These are phyloP conservation scores for Ustilaginoidea virens DNA, from an alignment of 2,329 filamentous ascomycete genomes.

Conservation along the genomic window DNA sequence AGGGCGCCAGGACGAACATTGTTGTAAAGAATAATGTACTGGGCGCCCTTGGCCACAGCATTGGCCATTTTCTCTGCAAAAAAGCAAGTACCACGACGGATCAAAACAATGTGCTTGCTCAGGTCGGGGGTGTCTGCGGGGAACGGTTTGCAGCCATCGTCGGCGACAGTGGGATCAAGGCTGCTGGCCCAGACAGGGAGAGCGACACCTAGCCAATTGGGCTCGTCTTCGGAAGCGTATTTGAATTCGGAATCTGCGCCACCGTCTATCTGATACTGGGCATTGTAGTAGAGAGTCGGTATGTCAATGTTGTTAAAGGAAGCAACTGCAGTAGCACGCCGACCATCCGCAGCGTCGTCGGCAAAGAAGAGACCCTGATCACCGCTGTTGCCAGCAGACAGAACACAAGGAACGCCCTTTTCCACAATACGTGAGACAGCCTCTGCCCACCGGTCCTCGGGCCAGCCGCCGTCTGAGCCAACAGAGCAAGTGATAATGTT, in stretches of 20 bases:
- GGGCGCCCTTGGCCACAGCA: constrained; percentile 37
- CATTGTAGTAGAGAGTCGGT: constrained; percentile 25
- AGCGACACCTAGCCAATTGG: constrained; percentile 26
- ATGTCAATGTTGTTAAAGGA: constrained; percentile 32
- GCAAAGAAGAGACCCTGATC: constrained; percentile 31
- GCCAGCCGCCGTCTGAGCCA: constrained; percentile 35
- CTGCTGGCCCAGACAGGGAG: constrained; percentile 34
- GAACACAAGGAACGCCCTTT: constrained; percentile 34
- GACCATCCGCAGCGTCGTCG: constrained; percentile 30
- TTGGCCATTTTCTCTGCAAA: constrained; percentile 39
- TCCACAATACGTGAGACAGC: constrained; percentile 36
- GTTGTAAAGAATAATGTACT: constrained; percentile 49
- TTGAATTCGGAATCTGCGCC: constrained; percentile 22
- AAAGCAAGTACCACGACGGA: constrained; percentile 42
- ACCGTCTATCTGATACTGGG: constrained; percentile 23
- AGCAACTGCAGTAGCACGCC: constrained; percentile 30
- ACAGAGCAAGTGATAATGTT: constrained; percentile 42
- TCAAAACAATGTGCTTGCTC: constrained; percentile 39
- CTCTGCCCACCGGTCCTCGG: constrained; percentile 33
- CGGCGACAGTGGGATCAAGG: constrained; percentile 29
- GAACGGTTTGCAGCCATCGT: constrained; percentile 36
- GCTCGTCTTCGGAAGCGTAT: constrained; percentile 25
- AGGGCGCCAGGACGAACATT: constrained; percentile 23
- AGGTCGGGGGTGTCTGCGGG: constrained; percentile 41
- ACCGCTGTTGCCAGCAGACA: constrained; percentile 38